These are phyloP conservation scores for Laetiporus sulphureus DNA, from an alignment of 1,284 basidiomycete species.

Conservation along the genomic window DNA sequence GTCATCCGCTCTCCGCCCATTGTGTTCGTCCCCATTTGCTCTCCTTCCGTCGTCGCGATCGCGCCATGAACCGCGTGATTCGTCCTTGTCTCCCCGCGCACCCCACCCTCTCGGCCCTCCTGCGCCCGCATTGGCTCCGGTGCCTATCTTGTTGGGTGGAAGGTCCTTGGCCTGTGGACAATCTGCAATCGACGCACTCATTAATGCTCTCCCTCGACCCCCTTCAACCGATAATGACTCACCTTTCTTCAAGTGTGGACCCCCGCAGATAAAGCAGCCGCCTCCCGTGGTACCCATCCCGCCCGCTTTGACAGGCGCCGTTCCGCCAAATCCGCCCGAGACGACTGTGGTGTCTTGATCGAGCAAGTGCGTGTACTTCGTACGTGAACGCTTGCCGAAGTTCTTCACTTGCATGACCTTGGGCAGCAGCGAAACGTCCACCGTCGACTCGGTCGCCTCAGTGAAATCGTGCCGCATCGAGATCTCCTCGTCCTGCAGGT, in stretches of 20 bases:
- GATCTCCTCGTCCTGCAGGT: conserved; percentile 77
- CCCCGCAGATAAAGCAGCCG: conserved; percentile 90
- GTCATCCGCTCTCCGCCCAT: conserved; percentile 23
- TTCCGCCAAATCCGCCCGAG: conserved; percentile 64
- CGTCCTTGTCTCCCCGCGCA: conserved; percentile 16
- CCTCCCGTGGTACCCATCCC: conserved; percentile 49
- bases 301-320: conserved; percentile 46
- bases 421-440: conserved; percentile 84
- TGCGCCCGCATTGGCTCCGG: conserved; percentile 42
- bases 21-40: conserved; percentile 21
- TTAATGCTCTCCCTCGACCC: too few species aligned
- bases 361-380: conserved; percentile 92
- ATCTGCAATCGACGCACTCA: too few species aligned
- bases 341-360: conserved; percentile 86
- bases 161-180: conserved; percentile 66
- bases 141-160: conserved; percentile 33
- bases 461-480: conserved; percentile 83
- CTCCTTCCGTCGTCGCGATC: conserved; percentile 17
- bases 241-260: conserved; percentile 87
- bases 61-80: conserved; percentile 32
- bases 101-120: conserved; percentile 36
- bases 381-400: conserved; percentile 89
- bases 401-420: conserved; percentile 97
- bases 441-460: conserved; percentile 79
- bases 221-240: conserved; percentile 13